These are phyloP conservation scores for Diddensiella caesifluorescens DNA, from an alignment of 805 yeast species.

Conservation along the genomic window DNA sequence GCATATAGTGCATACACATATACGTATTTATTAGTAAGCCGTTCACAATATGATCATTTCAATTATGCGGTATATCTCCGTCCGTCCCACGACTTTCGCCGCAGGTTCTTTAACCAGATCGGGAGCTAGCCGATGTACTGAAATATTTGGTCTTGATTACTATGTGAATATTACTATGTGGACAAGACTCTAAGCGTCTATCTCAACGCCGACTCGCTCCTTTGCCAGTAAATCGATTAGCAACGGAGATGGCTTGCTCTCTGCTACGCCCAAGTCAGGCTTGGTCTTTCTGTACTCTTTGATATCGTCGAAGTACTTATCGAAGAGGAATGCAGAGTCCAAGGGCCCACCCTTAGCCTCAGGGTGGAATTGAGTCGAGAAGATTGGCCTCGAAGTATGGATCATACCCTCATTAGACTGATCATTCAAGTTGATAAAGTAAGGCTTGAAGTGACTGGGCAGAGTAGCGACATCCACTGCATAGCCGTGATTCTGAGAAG, in stretches of 20 bases:
- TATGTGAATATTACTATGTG: slow-evolving; percentile 2
- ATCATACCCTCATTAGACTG: slow-evolving; percentile 97
- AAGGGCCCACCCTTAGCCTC: slow-evolving; percentile 99
- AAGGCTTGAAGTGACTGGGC: slow-evolving; percentile 73
- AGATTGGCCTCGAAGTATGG: slow-evolving; percentile 80
- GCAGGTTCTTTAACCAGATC: too few species aligned
- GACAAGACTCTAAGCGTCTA: slow-evolving; percentile 31
- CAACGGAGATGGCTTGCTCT: slow-evolving; percentile 37
- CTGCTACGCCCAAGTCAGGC: slow-evolving; percentile 36
- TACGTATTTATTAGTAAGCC: too few species aligned
- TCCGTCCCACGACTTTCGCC: too few species aligned
- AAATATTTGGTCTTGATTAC: neutral
- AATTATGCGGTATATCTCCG: too few species aligned
- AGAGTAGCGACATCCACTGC: slow-evolving; percentile 85
- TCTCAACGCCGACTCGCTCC: slow-evolving; percentile 41
- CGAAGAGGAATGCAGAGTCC: slow-evolving; percentile 87
- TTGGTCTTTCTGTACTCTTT: slow-evolving; percentile 44
- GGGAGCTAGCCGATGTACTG: too few species aligned
- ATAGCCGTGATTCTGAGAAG: slow-evolving; percentile 98
- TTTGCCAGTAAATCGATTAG: slow-evolving; percentile 37
- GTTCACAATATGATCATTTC: too few species aligned
- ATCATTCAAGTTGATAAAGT: slow-evolving; percentile 89
- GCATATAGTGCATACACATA: too few species aligned
- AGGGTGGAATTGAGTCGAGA: slow-evolving; percentile 97
- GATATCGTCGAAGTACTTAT: slow-evolving; percentile 75